A percentile compares a stretch with the other conserved stretches of the same genome.
Evolutionary conservation across 1,139 yeast genomes (phyloP).

Genomic region (Saccharomyces hybrid): DNA sequence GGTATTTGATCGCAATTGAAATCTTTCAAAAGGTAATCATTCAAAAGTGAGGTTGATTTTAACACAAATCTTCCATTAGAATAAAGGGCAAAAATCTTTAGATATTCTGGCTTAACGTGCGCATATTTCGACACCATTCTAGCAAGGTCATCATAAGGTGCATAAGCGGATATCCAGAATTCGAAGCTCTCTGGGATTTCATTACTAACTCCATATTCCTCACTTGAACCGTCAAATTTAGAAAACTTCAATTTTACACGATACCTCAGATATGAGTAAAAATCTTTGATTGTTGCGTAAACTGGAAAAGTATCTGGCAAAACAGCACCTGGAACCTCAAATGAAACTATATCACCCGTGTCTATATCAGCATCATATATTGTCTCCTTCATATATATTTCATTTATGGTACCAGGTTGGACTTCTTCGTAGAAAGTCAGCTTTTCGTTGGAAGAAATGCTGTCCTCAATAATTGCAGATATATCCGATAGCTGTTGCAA

Average conservation of each 20-base stretch:
- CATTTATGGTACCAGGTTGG: conserved; percentile 54
- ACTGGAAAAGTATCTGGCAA: conserved; percentile 20
- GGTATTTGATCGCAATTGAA: conserved; percentile 41
- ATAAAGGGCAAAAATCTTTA: conserved; percentile 55
- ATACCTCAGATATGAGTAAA: conserved; percentile 59
- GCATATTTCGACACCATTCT: conserved; percentile 48
- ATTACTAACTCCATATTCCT: conserved; percentile 39
- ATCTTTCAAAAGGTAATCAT: conserved; percentile 42
- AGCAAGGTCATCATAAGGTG: conserved; percentile 54
- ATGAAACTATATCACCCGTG: conserved; percentile 72
- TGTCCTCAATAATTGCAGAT: conserved; percentile 41
- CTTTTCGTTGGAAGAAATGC: conserved; percentile 34
- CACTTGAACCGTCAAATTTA: conserved; percentile 41
- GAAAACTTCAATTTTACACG: conserved; percentile 53
- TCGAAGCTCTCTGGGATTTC: conserved; percentile 37
- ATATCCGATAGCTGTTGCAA: conserved; percentile 43
- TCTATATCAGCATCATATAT: conserved; percentile 55
- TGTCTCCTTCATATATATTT: conserved; percentile 35
- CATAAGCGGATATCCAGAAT: conserved; percentile 63
- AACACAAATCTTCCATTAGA: conserved; percentile 44
- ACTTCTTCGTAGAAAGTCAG: conserved; percentile 63
- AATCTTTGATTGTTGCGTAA: conserved; percentile 39
- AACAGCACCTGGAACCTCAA: conserved; percentile 37
- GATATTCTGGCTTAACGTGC: conserved; percentile 50
- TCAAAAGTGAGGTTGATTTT: conserved; percentile 32